Conservation (phyloP, 768 basidiomycete species). For the Auricularia heimuer region DNA sequence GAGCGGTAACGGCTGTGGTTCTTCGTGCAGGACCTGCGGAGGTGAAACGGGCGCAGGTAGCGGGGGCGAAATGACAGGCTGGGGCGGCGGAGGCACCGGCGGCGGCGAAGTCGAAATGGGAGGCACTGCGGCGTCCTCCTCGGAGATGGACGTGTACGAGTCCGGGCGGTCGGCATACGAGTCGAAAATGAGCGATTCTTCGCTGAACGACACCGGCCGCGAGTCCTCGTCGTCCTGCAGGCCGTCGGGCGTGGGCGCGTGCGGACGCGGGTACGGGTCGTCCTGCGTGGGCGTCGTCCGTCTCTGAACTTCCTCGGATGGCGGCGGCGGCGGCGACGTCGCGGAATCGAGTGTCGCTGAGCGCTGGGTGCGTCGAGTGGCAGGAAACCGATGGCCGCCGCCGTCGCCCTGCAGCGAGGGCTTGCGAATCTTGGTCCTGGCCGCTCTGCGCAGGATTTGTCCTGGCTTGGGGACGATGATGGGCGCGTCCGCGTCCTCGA, state of each 20-base stretch:
- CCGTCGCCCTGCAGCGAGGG: conserved; percentile 64
- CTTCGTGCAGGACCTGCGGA: conserved; percentile 4
- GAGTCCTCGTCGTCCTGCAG: conserved; percentile 35
- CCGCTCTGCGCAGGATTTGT: conserved; percentile 81
- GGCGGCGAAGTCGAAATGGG: not conserved
- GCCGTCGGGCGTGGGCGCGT: conserved; percentile 30
- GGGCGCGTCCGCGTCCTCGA: conserved; percentile 79
- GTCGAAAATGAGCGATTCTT: conserved; percentile 77
- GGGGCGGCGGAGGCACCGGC: conserved; percentile 31
- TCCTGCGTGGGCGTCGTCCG: conserved; percentile 41
- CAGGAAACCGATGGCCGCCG: conserved; percentile 69
- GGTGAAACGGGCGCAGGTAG: not conserved
- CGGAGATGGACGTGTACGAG: conserved; percentile 9
- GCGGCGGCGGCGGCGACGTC: conserved; percentile 2
- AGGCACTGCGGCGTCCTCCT: conserved; percentile 23
- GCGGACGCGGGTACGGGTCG: conserved; percentile 25
- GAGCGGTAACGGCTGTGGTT: conserved; percentile 1
- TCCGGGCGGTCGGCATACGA: conserved; percentile 46
- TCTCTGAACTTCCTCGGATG: conserved; percentile 46
- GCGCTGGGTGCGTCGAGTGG: conserved; percentile 33
- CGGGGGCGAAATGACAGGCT: conserved; percentile 11
- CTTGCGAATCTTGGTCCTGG: conserved; percentile 94
- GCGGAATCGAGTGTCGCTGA: conserved; percentile 3
- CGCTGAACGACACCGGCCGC: conserved; percentile 68
- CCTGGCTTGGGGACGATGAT: conserved; percentile 69